Evolutionary conservation across 768 basidiomycete genomes (phyloP).

Genomic region (Phallus indusiatus): DNA sequence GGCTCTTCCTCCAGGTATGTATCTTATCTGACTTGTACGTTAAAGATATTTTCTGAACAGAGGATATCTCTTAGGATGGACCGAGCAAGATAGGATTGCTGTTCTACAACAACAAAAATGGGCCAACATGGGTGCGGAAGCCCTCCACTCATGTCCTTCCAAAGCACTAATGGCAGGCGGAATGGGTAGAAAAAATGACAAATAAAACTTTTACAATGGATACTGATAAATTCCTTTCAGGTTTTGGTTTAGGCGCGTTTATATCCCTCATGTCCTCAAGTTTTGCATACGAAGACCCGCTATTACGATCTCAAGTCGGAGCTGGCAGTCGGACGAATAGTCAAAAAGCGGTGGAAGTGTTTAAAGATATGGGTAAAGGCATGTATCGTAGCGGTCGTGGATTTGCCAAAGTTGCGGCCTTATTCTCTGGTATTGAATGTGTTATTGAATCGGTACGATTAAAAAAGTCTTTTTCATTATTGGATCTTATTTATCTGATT

Average conservation of each 20-base stretch:
- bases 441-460: slow-evolving; percentile 83
- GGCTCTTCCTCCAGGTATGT: slow-evolving; percentile 66
- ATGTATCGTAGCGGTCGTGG: slow-evolving; percentile 89
- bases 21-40: neutral
- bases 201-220: neutral
- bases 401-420: slow-evolving; percentile 87
- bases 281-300: slow-evolving; percentile 91
- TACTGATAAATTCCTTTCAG: slow-evolving; percentile 29
- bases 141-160: slow-evolving; percentile 78
- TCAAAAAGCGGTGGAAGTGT: slow-evolving; percentile 77
- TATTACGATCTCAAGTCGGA: slow-evolving; percentile 51
- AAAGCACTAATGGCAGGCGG: slow-evolving; percentile 78
- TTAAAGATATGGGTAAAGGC: slow-evolving; percentile 89
- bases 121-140: slow-evolving; percentile 57
- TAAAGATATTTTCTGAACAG: neutral
- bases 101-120: slow-evolving; percentile 66
- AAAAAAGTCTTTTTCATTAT: neutral
- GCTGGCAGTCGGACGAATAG: slow-evolving; percentile 40
- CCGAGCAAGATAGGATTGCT: slow-evolving; percentile 67
- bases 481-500: neutral
- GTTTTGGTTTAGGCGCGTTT: slow-evolving; percentile 88
- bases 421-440: slow-evolving; percentile 95
- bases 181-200: slow-evolving; percentile 48
- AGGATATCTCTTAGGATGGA: slow-evolving; percentile 22
- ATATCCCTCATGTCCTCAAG: slow-evolving; percentile 95